phyloP scores from a whole-genome alignment of 1,284 basidiomycete species.

The Sutorius eximius region DNA sequence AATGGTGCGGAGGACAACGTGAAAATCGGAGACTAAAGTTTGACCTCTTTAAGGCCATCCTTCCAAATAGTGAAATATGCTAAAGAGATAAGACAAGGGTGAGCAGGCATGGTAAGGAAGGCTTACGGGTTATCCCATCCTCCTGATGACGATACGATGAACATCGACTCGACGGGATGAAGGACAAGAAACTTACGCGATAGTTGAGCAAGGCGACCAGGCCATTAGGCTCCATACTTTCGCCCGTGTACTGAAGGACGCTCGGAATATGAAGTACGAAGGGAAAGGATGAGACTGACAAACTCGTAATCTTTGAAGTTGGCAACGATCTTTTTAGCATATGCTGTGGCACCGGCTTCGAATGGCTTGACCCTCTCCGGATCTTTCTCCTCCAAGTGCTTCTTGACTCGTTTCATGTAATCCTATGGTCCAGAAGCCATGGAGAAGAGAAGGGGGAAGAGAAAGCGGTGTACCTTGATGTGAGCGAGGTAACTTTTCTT shows the following conservation, averaged over 20 bases:
- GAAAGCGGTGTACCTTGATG: slow-evolving; percentile 68
- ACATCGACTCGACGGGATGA: neutral
- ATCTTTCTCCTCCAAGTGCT: slow-evolving; percentile 54
- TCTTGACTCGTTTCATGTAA: slow-evolving; percentile 85
- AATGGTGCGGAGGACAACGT: slow-evolving; percentile 1
- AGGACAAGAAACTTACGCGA: slow-evolving; percentile 46
- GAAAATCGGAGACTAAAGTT: slow-evolving; percentile 47
- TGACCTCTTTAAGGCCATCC: slow-evolving; percentile 80
- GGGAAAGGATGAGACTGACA: slow-evolving; percentile 41
- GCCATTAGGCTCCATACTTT: slow-evolving; percentile 84
- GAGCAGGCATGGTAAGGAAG: neutral
- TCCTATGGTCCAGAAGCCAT: slow-evolving; percentile 42
- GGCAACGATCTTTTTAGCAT: slow-evolving; percentile 86
- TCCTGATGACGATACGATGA: slow-evolving; percentile 39
- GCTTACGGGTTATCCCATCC: slow-evolving; percentile 77
- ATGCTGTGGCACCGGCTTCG: slow-evolving; percentile 78
- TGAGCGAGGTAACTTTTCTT: slow-evolving; percentile 88
- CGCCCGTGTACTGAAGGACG: slow-evolving; percentile 74
- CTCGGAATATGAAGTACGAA: neutral
- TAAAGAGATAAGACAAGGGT: slow-evolving; percentile 33
- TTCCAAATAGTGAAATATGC: slow-evolving; percentile 96
- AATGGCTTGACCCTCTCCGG: slow-evolving; percentile 78
- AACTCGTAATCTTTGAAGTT: slow-evolving; percentile 94
- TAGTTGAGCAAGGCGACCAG: slow-evolving; percentile 91
- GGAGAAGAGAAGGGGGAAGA: slow-evolving; percentile 1